Evolutionary conservation across 1,284 basidiomycete genomes (phyloP).

Genomic region (Ustilago curta): DNA sequence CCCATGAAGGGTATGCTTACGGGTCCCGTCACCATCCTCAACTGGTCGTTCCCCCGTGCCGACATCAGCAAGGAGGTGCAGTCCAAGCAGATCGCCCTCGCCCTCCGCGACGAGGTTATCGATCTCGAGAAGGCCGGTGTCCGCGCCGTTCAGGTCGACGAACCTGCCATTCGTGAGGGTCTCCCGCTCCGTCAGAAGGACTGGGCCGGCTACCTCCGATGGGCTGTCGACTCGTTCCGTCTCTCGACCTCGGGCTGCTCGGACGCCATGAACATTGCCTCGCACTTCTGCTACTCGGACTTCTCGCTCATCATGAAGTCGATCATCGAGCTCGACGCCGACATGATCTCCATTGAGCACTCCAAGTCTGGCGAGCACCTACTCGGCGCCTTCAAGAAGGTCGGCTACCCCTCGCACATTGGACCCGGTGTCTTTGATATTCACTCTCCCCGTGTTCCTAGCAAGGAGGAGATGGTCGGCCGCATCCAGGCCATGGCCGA

Average conservation of each 20-base stretch:
- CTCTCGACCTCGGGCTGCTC: slow-evolving; percentile 65
- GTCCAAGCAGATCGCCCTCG: slow-evolving; percentile 97
- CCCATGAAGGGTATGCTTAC: slow-evolving; percentile 99
- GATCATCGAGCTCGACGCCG: slow-evolving; percentile 96
- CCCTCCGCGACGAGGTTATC: slow-evolving; percentile 96
- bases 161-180: slow-evolving; percentile 99
- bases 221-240: slow-evolving; percentile 69
- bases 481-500: slow-evolving; percentile 82
- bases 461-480: slow-evolving; percentile 88
- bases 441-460: slow-evolving; percentile 97
- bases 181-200: slow-evolving; percentile 66
- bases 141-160: slow-evolving; percentile 98
- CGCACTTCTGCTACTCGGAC: slow-evolving; percentile 71
- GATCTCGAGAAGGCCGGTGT: slow-evolving; percentile 99
- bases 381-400: slow-evolving; percentile 91
- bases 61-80: slow-evolving; percentile 96
- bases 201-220: slow-evolving; percentile 67
- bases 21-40: slow-evolving; percentile 83
- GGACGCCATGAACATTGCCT: slow-evolving; percentile 67
- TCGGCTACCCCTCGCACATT: slow-evolving; percentile 97
- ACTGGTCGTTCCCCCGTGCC: slow-evolving; percentile 99
- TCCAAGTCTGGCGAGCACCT: slow-evolving; percentile 76
- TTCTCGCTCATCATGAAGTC: slow-evolving; percentile 98
- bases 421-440: slow-evolving; percentile 95
- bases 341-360: slow-evolving; percentile 99